phyloP scores from a whole-genome alignment of 805 yeast species.

The Sugiyamaella marilandica region DNA sequence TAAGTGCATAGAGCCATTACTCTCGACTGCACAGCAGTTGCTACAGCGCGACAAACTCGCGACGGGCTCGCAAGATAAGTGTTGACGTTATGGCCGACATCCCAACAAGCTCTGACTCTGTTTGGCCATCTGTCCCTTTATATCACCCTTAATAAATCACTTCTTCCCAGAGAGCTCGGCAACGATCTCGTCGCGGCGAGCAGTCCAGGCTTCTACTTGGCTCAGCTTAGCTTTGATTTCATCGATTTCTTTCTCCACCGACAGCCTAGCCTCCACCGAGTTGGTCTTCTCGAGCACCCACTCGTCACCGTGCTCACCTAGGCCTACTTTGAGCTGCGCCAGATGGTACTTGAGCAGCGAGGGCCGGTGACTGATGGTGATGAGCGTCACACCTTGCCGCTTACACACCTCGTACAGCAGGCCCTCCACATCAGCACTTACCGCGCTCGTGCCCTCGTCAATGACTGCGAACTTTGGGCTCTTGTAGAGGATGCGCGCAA shows the following conservation, averaged over 20 bases:
- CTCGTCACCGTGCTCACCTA: conserved; percentile 40
- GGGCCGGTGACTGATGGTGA: conserved; percentile 82
- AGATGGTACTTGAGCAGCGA: conserved; percentile 81
- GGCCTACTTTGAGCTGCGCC: conserved; percentile 62
- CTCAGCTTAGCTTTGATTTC: conserved; percentile 57
- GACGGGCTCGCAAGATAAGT: no score
- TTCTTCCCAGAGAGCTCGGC: conserved; percentile 26
- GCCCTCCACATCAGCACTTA: conserved; percentile 85
- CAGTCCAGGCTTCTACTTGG: conserved; percentile 54
- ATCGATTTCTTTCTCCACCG: conserved; percentile 71
- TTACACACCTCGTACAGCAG: conserved; percentile 72
- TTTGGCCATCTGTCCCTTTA: no score
- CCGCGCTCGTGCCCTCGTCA: conserved; percentile 94
- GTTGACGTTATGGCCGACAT: no score
- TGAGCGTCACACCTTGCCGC: conserved; percentile 63
- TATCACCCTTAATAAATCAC: neutral
- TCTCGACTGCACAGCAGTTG: no score
- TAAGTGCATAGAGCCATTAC: no score
- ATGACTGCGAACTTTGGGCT: conserved; percentile 75
- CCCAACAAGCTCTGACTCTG: no score
- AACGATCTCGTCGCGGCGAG: conserved; percentile 56
- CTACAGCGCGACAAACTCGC: no score
- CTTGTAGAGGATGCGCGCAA: conserved; percentile 79
- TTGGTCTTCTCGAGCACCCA: conserved; percentile 65
- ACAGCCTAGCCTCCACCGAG: conserved; percentile 57